These are phyloP conservation scores for Epichloe sibirici DNA, from an alignment of 2,329 filamentous ascomycete species.

Conservation along the genomic window DNA sequence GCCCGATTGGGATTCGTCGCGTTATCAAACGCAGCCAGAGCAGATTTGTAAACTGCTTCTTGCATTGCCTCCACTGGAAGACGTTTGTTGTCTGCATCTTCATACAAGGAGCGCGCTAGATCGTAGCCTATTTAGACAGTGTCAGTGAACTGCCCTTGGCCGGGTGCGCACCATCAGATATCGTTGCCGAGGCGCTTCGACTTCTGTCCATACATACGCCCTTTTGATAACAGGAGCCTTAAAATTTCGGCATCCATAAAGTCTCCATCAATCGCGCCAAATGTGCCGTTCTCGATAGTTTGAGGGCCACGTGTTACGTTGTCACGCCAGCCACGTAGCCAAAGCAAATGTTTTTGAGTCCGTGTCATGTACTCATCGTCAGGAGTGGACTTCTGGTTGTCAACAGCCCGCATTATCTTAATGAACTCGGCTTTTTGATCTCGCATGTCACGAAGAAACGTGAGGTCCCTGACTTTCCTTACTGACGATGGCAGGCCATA, in stretches of 20 bases:
- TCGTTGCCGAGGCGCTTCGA: background rate
- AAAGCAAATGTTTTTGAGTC: conserved; percentile 53
- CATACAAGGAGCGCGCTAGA: conserved; percentile 51
- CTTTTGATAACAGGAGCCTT: conserved; percentile 50
- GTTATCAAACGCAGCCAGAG: conserved; percentile 65
- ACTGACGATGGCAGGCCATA: conserved; percentile 38
- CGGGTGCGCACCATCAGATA: background rate
- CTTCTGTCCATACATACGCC: conserved; percentile 33
- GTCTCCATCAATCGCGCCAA: conserved; percentile 46
- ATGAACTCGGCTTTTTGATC: conserved; percentile 51
- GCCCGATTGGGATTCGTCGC: conserved; percentile 70
- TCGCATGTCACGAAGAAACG: conserved; percentile 47
- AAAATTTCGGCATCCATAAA: conserved; percentile 60
- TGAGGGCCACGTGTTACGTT: conserved; percentile 18
- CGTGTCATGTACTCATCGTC: conserved; percentile 54
- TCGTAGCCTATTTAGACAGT: conserved; percentile 36
- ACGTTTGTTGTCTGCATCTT: conserved; percentile 35
- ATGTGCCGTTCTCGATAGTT: conserved; percentile 45
- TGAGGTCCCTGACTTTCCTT: conserved; percentile 47
- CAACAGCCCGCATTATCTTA: conserved; percentile 44
- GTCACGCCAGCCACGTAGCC: conserved; percentile 62
- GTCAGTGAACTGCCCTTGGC: conserved; percentile 5
- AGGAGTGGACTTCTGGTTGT: conserved; percentile 36
- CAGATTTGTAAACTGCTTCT: conserved; percentile 48
- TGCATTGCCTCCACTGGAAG: conserved; percentile 40